phyloP scores from a whole-genome alignment of 2,329 filamentous ascomycete species.

The Nannizzia gypsea region DNA sequence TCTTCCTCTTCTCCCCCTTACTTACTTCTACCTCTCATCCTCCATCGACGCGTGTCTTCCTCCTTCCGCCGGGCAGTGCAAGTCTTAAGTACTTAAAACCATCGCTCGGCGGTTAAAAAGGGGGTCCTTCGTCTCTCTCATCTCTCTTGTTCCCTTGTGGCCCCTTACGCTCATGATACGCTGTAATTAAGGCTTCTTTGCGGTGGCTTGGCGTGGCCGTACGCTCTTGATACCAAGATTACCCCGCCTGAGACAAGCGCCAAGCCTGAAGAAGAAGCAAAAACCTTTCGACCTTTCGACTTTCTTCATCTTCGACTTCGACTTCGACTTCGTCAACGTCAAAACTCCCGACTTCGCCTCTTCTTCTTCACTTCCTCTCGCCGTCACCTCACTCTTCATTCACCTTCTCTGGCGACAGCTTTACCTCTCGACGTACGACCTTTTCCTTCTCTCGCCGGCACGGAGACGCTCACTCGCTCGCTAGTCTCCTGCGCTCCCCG shows the following conservation, averaged over 20 bases:
- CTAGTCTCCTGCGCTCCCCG: background rate
- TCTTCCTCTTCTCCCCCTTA: background rate
- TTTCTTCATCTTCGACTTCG: constrained; percentile 20
- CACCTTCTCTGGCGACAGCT: too few species aligned
- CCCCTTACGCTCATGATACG: background rate
- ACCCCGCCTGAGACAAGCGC: constrained; percentile 3
- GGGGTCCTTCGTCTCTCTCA: too few species aligned
- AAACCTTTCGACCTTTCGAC: background rate
- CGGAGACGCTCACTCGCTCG: background rate
- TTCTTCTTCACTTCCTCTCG: background rate
- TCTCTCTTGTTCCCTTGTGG: too few species aligned
- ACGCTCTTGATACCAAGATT: background rate
- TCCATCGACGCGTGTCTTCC: background rate
- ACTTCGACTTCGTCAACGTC: background rate
- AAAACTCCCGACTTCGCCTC: background rate
- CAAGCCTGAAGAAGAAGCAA: background rate
- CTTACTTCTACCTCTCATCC: background rate
- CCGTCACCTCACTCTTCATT: background rate
- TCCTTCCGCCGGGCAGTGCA: background rate
- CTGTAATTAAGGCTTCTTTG: background rate
- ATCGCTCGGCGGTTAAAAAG: too few species aligned
- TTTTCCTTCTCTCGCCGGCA: background rate
- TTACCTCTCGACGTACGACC: background rate
- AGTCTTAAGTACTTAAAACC: too few species aligned
- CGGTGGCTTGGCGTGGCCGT: background rate